phyloP scores from a whole-genome alignment of 345 rosid genomes.

The Eucalyptus pauciflora region DNA sequence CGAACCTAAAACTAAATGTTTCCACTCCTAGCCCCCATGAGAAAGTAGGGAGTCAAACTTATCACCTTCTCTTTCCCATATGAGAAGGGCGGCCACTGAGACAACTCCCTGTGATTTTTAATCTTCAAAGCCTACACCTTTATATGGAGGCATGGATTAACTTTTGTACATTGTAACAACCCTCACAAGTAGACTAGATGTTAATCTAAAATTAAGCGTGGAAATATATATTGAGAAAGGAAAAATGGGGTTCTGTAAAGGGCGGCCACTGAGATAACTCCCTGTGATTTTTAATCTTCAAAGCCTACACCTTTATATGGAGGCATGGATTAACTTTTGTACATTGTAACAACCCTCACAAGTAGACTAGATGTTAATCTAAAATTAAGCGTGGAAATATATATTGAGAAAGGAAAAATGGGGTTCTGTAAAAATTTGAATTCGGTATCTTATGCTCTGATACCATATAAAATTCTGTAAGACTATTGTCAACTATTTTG shows the following conservation, averaged over 20 bases:
- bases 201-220: neutral
- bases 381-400: neutral
- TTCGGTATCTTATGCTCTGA: neutral
- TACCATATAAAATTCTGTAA: accelerated
- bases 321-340: neutral
- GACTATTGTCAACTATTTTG: neutral
- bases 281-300: no score
- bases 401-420: neutral
- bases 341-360: neutral
- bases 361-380: neutral
- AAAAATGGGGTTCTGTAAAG: neutral
- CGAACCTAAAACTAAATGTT: no score
- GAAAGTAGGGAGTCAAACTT: no score
- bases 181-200: no score
- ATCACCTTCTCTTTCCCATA: no score
- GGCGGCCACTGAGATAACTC: no score
- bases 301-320: neutral
- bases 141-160: neutral
- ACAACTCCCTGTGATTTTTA: no score
- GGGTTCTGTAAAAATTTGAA: neutral
- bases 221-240: neutral
- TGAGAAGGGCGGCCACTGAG: accelerated
- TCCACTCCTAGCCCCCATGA: no score
- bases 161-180: neutral
- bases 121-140: neutral